A percentile compares a stretch with the other conserved stretches of the same genome.
Evolutionary conservation across 805 yeast species (phyloP).

Genomic region (Kazachstania martiniae): DNA sequence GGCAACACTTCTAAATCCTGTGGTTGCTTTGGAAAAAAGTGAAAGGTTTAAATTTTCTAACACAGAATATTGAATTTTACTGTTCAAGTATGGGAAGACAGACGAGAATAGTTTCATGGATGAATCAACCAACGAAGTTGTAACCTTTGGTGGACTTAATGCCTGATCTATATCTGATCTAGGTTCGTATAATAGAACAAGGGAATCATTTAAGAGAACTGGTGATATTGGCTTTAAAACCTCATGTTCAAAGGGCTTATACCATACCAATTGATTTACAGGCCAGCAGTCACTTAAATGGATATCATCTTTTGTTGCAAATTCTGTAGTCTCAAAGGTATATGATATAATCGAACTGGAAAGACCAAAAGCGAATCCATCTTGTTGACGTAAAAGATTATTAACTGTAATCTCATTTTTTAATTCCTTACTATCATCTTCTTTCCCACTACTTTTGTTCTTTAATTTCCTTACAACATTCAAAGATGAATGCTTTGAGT

Average conservation of each 20-base stretch:
- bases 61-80: constrained; percentile 79
- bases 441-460: constrained; percentile 11
- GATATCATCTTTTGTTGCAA: constrained; percentile 24
- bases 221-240: constrained; percentile 31
- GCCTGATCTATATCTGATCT: constrained; percentile 8
- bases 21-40: constrained; percentile 32
- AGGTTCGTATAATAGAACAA: constrained; percentile 23
- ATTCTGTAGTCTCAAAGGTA: too few species aligned
- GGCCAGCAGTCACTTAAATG: constrained; percentile 24
- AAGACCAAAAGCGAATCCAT: constrained; percentile 41
- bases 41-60: constrained; percentile 64
- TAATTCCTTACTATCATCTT: constrained; percentile 8
- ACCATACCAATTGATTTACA: constrained; percentile 26
- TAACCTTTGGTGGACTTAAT: constrained; percentile 31
- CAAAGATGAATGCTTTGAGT: constrained; percentile 8
- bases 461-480: constrained; percentile 6
- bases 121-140: constrained; percentile 54
- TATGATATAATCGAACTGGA: constrained; percentile 44
- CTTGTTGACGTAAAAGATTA: constrained; percentile 22
- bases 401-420: constrained; percentile 13
- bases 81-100: constrained; percentile 59
- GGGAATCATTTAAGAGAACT: constrained; percentile 34
- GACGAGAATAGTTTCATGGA: constrained; percentile 68
- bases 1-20: constrained; percentile 33
- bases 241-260: constrained; percentile 26